Conservation (phyloP, 2,329 filamentous ascomycete genomes). For the Colletotrichum sp. region DNA sequence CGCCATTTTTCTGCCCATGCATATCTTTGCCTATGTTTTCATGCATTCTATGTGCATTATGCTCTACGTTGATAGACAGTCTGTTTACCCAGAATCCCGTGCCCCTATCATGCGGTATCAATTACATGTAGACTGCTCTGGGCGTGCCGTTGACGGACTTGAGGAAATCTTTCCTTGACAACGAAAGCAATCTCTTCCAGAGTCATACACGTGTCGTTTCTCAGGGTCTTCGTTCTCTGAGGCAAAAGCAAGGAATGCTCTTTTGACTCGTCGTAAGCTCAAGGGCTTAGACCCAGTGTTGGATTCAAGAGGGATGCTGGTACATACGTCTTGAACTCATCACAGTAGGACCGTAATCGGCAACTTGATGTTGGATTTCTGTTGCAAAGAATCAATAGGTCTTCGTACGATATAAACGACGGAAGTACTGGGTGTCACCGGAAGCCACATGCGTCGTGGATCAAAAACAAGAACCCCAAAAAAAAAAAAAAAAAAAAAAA, state of each 20-base stretch:
- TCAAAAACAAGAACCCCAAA: too few species aligned
- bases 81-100: background rate
- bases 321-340: background rate
- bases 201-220: background rate
- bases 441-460: too few species aligned
- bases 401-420: too few species aligned
- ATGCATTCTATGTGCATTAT: background rate
- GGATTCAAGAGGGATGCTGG: too few species aligned
- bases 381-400: fast-evolving
- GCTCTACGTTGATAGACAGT: background rate
- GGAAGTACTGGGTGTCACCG: too few species aligned
- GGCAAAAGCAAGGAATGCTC: too few species aligned
- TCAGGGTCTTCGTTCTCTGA: background rate
- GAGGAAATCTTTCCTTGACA: background rate
- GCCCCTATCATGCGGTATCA: background rate
- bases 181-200: background rate
- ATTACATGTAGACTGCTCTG: background rate
- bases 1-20: fast-evolving
- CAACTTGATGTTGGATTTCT: background rate
- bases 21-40: background rate
- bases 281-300: too few species aligned
- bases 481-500: too few species aligned
- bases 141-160: too few species aligned
- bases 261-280: too few species aligned
- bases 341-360: background rate